phyloP scores from a whole-genome alignment of 345 rosid genomes.

The Melastoma malabathricum region DNA sequence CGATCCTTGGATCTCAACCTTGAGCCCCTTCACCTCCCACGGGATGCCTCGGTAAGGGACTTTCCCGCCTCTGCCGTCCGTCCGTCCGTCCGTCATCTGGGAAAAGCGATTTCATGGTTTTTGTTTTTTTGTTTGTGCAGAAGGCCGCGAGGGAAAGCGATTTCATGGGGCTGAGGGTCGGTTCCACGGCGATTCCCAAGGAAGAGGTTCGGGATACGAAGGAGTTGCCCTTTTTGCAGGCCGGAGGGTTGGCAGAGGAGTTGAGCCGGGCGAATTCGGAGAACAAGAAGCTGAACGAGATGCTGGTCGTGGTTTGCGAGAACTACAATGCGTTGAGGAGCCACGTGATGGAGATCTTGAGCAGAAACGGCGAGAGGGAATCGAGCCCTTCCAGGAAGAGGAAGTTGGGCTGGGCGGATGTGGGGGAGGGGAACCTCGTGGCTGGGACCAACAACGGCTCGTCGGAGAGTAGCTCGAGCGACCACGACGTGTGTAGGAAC shows the following conservation, averaged over 20 bases:
- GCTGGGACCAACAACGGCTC: constrained; percentile 23
- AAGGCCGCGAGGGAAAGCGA: constrained; percentile 11
- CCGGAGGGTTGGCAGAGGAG: constrained; percentile 46
- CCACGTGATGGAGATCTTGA: constrained; percentile 38
- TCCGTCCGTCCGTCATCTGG: too few relatives aligned
- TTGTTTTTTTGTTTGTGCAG: constrained; percentile 7
- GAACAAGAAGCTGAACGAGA: constrained; percentile 73
- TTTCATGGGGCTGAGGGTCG: constrained; percentile 16
- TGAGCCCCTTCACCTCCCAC: constrained; percentile 19
- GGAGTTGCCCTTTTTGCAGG: constrained; percentile 10
- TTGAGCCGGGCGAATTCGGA: constrained; percentile 58
- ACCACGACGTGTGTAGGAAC: constrained; percentile 46
- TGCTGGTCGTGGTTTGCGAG: constrained; percentile 56
- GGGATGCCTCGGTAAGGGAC: constrained; percentile 20
- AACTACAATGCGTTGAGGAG: constrained; percentile 51
- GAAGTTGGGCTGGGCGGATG: constrained; percentile 24
- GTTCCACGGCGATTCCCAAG: constrained; percentile 4
- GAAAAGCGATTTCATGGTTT: too few relatives aligned
- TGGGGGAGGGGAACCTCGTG: constrained; percentile 5
- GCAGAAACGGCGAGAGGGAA: constrained; percentile 29
- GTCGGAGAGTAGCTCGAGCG: constrained; percentile 80
- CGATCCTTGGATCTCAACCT: constrained; percentile 42
- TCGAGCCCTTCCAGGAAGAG: constrained; percentile 45
- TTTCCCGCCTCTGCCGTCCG: too few relatives aligned
- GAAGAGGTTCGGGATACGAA: constrained; percentile 21